Evolutionary conservation across 1,284 basidiomycete genomes (phyloP).

Genomic region (Trametes pubescens): DNA sequence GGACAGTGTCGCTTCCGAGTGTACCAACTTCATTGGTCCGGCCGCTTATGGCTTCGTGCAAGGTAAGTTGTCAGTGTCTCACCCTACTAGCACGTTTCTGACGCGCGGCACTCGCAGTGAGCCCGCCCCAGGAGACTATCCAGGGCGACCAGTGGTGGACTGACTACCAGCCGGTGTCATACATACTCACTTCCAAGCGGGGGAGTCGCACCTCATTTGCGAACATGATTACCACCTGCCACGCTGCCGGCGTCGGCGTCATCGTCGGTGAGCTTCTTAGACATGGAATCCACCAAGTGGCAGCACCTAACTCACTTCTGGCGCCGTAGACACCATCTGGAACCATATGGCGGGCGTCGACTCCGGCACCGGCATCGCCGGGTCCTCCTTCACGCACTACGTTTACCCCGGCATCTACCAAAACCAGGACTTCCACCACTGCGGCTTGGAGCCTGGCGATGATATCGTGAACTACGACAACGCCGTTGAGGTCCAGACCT

Average conservation of each 20-base stretch:
- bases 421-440: constrained; percentile 68
- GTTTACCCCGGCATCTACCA: constrained; percentile 65
- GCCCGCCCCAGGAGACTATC: constrained; percentile 57
- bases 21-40: constrained; percentile 70
- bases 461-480: constrained; percentile 65
- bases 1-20: constrained; percentile 68
- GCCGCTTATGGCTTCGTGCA: constrained; percentile 74
- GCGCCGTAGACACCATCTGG: constrained; percentile 59
- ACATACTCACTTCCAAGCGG: constrained; percentile 65
- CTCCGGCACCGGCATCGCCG: constrained; percentile 57
- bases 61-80: constrained; percentile 46
- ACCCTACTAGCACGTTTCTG: constrained; percentile 26
- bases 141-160: constrained; percentile 70
- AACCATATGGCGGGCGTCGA: constrained; percentile 69
- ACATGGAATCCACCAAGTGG: not conserved
- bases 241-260: constrained; percentile 65
- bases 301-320: constrained; percentile 6
- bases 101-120: constrained; percentile 47
- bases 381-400: constrained; percentile 62
- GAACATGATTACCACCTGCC: constrained; percentile 67
- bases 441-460: constrained; percentile 60
- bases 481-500: constrained; percentile 64
- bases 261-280: constrained; percentile 56
- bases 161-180: constrained; percentile 74
- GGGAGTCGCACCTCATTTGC: constrained; percentile 60